A percentile compares a stretch with the other conserved stretches of the same genome.
phyloP scores from a whole-genome alignment of 2,329 filamentous ascomycete species.

The Arthroderma uncinatum region DNA sequence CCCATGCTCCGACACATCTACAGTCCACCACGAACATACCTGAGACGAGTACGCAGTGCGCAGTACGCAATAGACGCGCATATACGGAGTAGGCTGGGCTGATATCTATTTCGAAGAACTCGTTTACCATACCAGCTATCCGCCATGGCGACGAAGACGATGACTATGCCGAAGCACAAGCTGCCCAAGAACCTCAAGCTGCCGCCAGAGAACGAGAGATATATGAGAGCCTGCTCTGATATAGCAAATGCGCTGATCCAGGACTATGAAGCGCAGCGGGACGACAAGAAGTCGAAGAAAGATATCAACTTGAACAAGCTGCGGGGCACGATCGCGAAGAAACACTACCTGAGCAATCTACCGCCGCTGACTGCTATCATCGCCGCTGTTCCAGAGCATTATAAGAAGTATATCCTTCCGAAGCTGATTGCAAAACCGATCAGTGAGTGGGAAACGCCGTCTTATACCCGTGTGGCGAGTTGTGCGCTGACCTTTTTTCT shows the following conservation, averaged over 20 bases:
- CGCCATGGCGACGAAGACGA: slow-evolving; percentile 51
- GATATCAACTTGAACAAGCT: slow-evolving; percentile 90
- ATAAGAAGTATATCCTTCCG: slow-evolving; percentile 97
- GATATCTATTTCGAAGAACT: no score
- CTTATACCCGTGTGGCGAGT: not conserved
- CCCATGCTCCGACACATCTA: not conserved
- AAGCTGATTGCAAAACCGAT: slow-evolving; percentile 97
- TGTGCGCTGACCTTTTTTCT: not conserved
- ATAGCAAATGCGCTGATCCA: slow-evolving; percentile 90
- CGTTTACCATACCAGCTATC: no score
- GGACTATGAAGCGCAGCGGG: slow-evolving; percentile 73
- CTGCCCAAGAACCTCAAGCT: slow-evolving; percentile 60
- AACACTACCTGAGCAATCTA: slow-evolving; percentile 77
- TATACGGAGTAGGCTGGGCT: no score
- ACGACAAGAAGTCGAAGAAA: slow-evolving; percentile 60
- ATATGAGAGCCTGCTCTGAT: slow-evolving; percentile 86
- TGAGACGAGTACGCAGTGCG: no score
- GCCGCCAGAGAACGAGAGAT: slow-evolving; percentile 86
- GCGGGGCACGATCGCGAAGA: slow-evolving; percentile 78
- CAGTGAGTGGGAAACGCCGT: slow-evolving; percentile 41
- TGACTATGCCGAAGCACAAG: slow-evolving; percentile 38
- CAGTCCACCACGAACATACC: not conserved
- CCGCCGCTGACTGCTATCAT: slow-evolving; percentile 95
- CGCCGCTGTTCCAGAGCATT: slow-evolving; percentile 95
- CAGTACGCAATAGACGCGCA: no score